Evolutionary conservation across 129 eudicot genomes (phyloP).

Genomic region (Centaurea solstitialis): DNA sequence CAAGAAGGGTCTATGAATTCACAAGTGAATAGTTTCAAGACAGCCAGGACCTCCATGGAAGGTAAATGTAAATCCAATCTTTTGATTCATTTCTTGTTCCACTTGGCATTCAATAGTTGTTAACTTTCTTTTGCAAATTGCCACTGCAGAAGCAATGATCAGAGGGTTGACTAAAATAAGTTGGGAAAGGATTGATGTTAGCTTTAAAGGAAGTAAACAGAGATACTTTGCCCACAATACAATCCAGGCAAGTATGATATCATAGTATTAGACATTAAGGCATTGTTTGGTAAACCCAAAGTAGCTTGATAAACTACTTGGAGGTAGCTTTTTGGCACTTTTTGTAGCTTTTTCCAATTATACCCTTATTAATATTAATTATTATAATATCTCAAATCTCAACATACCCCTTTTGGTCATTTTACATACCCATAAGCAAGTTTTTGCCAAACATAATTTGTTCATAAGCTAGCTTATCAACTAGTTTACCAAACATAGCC

Average conservation of each 20-base stretch:
- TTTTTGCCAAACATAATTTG: too few species aligned
- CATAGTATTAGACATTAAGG: neutral
- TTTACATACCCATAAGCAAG: too few species aligned
- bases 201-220: slow-evolving; percentile 80
- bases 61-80: slow-evolving; percentile 56
- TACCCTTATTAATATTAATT: too few species aligned
- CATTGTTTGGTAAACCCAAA: too few species aligned
- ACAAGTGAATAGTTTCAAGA: slow-evolving; percentile 35
- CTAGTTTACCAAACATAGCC: neutral
- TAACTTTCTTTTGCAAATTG: slow-evolving; percentile 8
- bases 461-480: too few species aligned
- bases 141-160: slow-evolving; percentile 68
- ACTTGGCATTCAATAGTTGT: neutral
- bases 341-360: too few species aligned
- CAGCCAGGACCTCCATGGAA: slow-evolving; percentile 56
- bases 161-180: slow-evolving; percentile 62
- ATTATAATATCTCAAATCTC: too few species aligned
- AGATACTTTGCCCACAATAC: slow-evolving; percentile 85
- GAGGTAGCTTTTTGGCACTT: too few species aligned
- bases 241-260: slow-evolving; percentile 71
- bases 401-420: too few species aligned
- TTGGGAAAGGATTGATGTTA: slow-evolving; percentile 95
- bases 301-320: too few species aligned
- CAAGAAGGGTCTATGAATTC: slow-evolving; percentile 32
- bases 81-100: slow-evolving; percentile 2